Evolutionary conservation across 192 early-diverging fungal species (phyloP).

Genomic region (Borealophlyctis nickersoniae): DNA sequence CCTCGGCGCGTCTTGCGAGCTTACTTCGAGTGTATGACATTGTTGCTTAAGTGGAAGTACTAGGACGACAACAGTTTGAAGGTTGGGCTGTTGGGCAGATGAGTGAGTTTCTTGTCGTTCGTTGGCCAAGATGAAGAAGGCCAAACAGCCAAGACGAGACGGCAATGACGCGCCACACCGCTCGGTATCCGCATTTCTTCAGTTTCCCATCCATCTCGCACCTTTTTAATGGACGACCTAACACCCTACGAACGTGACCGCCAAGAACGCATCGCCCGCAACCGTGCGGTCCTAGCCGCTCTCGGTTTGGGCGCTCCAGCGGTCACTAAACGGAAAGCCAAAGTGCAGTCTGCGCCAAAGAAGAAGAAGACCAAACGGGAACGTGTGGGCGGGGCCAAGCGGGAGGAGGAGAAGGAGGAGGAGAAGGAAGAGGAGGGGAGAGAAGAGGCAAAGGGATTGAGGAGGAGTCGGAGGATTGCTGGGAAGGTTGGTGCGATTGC

Average conservation of each 20-base stretch:
- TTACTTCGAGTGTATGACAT: not conserved
- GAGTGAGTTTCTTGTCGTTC: too few relatives aligned
- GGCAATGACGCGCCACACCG: too few relatives aligned
- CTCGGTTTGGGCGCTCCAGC: not conserved
- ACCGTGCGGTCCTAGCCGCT: conserved; percentile 2
- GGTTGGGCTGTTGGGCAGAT: too few relatives aligned
- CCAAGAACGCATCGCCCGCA: conserved; percentile 3
- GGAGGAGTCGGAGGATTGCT: not conserved
- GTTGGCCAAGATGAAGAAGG: too few relatives aligned
- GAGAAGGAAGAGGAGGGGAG: not conserved
- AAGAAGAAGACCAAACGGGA: conserved; percentile 7
- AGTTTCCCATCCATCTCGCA: too few relatives aligned
- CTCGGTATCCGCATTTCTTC: too few relatives aligned
- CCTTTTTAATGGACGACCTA: too few relatives aligned
- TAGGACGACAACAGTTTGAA: too few relatives aligned
- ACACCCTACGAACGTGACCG: conserved; percentile 14
- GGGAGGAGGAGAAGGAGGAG: not conserved
- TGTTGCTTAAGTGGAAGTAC: too few relatives aligned
- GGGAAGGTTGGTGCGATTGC: too few relatives aligned
- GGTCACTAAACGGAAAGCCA: not conserved
- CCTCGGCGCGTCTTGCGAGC: not conserved
- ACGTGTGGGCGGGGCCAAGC: not conserved
- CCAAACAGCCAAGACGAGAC: too few relatives aligned
- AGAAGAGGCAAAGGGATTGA: conserved; percentile 3
- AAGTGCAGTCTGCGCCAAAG: too few relatives aligned